Evolutionary conservation across 73 alveolate genomes (phyloP).

Genomic region (Paramecium octaurelia): DNA sequence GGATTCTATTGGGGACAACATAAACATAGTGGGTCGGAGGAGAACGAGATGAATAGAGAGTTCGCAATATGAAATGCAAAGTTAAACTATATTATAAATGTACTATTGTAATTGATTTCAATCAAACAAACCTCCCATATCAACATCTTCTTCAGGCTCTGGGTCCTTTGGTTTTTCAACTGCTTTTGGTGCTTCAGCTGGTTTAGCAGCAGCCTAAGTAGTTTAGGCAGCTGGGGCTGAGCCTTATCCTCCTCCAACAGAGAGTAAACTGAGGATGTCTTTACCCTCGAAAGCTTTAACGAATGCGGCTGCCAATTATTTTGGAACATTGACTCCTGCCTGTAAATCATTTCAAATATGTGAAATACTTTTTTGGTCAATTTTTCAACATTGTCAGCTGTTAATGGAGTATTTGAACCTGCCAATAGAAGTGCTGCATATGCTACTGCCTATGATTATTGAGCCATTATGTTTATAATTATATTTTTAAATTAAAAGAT

Average conservation of each 20-base stretch:
- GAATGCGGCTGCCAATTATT: constrained; percentile 1
- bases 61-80: neutral
- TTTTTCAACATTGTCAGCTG: constrained; percentile 25
- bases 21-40: neutral
- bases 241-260: constrained; percentile 4
- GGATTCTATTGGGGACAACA: neutral
- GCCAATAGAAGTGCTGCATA: constrained; percentile 28
- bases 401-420: neutral
- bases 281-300: constrained; percentile 16
- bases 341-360: neutral
- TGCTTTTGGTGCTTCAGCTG: constrained; percentile 20
- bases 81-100: neutral
- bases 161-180: constrained; percentile 35
- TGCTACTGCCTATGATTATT: constrained; percentile 2
- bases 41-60: neutral
- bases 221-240: constrained; percentile 42
- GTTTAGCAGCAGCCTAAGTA: constrained; percentile 25
- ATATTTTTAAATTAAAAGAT: constrained; percentile 18
- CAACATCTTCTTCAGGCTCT: constrained; percentile 54
- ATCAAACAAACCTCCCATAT: constrained; percentile 54
- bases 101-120: constrained; percentile 38
- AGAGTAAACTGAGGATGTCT: neutral
- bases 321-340: constrained; percentile 29
- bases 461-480: neutral
- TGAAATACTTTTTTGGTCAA: neutral